Percentiles rank a stretch among this genome's conserved stretches.
These are phyloP conservation scores for Ananas comosus DNA, from an alignment of 176 grass and related monocot species.

Conservation along the genomic window DNA sequence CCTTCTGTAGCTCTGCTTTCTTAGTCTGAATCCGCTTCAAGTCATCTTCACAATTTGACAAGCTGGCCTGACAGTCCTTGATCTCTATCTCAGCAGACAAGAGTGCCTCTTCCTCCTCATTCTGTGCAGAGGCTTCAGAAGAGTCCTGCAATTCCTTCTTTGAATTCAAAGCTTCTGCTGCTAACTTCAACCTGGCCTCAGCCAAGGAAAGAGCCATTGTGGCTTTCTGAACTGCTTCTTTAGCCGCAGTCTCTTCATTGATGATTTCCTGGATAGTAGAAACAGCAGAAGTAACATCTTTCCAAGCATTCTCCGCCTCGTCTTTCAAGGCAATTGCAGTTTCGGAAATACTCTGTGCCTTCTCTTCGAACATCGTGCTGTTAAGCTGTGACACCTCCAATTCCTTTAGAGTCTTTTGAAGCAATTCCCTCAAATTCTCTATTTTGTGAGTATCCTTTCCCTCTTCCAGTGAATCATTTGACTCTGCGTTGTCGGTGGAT, in stretches of 20 bases:
- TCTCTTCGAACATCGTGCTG: constrained; percentile 89
- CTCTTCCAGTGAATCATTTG: constrained; percentile 23
- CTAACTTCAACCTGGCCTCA: constrained; percentile 66
- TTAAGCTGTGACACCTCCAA: constrained; percentile 64
- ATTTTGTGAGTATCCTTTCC: constrained; percentile 25
- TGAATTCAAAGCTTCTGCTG: constrained; percentile 30
- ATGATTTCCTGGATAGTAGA: constrained; percentile 62
- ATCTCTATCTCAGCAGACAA: constrained; percentile 47
- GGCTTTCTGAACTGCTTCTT: constrained; percentile 58
- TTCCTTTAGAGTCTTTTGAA: constrained; percentile 45
- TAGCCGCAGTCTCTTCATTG: constrained; percentile 50
- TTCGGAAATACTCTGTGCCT: constrained; percentile 76
- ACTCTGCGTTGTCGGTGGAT: neutral
- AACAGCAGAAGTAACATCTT: constrained; percentile 43
- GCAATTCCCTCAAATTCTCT: constrained; percentile 42
- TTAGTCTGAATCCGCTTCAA: constrained; percentile 37
- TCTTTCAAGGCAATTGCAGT: constrained; percentile 81
- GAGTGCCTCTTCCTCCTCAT: constrained; percentile 55
- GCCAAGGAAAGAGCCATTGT: constrained; percentile 89
- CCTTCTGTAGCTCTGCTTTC: constrained; percentile 62
- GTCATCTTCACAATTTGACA: constrained; percentile 46
- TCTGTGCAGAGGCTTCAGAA: constrained; percentile 29
- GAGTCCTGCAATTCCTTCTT: constrained; percentile 33
- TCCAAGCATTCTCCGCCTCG: constrained; percentile 38
- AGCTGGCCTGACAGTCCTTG: constrained; percentile 27